These are phyloP conservation scores for Passiflora organensis DNA, from an alignment of 345 rosid genomes.

Conservation along the genomic window DNA sequence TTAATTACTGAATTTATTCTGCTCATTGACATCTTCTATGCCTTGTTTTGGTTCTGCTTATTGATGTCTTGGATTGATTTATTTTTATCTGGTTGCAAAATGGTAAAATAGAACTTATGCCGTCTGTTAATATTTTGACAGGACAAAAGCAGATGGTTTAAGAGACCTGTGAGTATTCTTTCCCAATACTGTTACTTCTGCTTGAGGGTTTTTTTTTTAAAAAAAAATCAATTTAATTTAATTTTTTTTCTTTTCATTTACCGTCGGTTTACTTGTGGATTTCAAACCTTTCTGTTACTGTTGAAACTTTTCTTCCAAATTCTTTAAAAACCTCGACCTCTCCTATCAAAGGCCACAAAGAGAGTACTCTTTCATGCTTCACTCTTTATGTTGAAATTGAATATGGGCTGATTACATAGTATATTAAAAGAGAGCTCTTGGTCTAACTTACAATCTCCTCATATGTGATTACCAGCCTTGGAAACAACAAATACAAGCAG, in stretches of 20 bases:
- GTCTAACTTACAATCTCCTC: conserved; percentile 2
- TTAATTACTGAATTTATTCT: not conserved
- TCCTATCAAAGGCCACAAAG: too few species aligned
- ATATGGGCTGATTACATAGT: too few species aligned
- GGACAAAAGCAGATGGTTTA: conserved; percentile 79
- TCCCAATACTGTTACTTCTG: not conserved
- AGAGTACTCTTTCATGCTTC: too few species aligned
- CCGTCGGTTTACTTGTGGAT: not conserved
- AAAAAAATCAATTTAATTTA: too few species aligned
- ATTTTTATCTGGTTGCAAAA: conserved; percentile 6
- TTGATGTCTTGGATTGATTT: not conserved
- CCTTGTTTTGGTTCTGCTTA: not conserved
- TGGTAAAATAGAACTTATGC: conserved; percentile 4
- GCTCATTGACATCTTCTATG: not conserved
- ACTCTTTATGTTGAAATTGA: too few species aligned
- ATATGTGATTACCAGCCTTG: conserved; percentile 50
- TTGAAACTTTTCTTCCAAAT: too few species aligned
- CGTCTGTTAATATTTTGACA: conserved; percentile 38
- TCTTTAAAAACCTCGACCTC: too few species aligned
- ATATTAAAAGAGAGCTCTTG: too few species aligned
- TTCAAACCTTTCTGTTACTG: not conserved
- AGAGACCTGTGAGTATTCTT: conserved; percentile 53
- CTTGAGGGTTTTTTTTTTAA: too few species aligned
- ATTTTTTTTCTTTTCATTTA: too few species aligned
- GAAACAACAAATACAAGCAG: conserved; percentile 57